These are phyloP conservation scores for Metschnikowia colocasiae DNA, from an alignment of 805 yeast genomes.

Conservation along the genomic window DNA sequence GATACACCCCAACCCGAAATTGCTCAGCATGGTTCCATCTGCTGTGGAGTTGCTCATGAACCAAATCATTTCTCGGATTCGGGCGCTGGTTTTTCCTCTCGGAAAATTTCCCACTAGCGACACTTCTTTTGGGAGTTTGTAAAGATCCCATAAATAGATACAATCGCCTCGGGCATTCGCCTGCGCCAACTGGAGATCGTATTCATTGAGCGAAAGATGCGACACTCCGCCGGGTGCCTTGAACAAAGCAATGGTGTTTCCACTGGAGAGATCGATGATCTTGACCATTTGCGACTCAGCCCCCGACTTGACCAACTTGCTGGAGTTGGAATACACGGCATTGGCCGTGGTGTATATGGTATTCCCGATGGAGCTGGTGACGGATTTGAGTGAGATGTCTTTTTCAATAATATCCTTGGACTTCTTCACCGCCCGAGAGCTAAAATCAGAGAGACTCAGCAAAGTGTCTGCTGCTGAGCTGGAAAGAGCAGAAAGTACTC, in stretches of 20 bases:
- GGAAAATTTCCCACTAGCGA: constrained; percentile 53
- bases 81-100: constrained; percentile 62
- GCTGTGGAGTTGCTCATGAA: constrained; percentile 31
- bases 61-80: constrained; percentile 53
- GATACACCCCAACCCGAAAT: constrained; percentile 47
- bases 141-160: constrained; percentile 61
- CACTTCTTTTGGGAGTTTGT: constrained; percentile 48
- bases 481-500: constrained; percentile 48
- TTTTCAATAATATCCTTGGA: constrained; percentile 22
- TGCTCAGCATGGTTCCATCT: constrained; percentile 21
- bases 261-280: constrained; percentile 45
- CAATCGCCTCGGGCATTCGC: constrained; percentile 58
- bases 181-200: constrained; percentile 54
- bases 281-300: constrained; percentile 38
- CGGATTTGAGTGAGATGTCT: constrained; percentile 27
- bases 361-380: constrained; percentile 31
- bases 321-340: constrained; percentile 20
- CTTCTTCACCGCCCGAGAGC: constrained; percentile 42
- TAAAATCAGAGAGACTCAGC: constrained; percentile 45
- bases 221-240: constrained; percentile 64
- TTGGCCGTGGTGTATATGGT: constrained; percentile 34
- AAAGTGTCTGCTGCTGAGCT: constrained; percentile 52
- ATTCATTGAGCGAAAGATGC: constrained; percentile 56
- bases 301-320: constrained; percentile 1
- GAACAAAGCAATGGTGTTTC: constrained; percentile 40